Conservation (phyloP, 371 early-diverging fungal genomes). For the Rhizopus microsporus region DNA sequence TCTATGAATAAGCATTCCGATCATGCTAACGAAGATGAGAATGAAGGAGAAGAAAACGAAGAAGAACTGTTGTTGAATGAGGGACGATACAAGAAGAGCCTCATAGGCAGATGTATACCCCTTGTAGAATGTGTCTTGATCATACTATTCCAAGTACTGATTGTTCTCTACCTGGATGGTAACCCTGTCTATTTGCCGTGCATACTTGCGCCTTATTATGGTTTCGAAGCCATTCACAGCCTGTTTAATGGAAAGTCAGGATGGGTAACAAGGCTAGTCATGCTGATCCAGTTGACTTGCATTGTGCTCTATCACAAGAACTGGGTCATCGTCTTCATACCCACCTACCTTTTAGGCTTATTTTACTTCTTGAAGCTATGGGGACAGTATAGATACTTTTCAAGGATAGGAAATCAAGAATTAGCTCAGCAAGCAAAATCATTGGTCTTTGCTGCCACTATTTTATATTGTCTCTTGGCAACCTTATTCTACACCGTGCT, state of each 20-base stretch:
- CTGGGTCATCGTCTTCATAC: constrained; percentile 78
- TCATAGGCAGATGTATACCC: constrained; percentile 10
- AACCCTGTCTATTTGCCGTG: constrained; percentile 22
- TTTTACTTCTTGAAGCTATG: constrained; percentile 54
- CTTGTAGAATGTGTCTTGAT: constrained; percentile 34
- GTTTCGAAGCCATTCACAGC: constrained; percentile 56
- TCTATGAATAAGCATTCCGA: constrained; percentile 2
- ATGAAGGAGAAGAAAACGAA: constrained; percentile 24
- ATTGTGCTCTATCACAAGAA: constrained; percentile 36
- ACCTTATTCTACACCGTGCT: constrained; percentile 68
- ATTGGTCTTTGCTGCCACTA: constrained; percentile 50
- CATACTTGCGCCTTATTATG: constrained; percentile 60
- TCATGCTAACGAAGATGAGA: neutral
- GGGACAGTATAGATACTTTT: constrained; percentile 46
- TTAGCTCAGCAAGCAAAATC: constrained; percentile 55
- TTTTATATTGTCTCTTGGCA: constrained; percentile 53
- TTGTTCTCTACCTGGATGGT: constrained; percentile 48
- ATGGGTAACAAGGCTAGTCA: neutral
- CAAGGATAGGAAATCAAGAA: constrained; percentile 44
- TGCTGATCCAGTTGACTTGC: constrained; percentile 34
- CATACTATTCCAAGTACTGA: constrained; percentile 52
- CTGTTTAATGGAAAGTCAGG: constrained; percentile 17
- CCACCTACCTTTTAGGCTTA: constrained; percentile 68
- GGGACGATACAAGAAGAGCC: neutral
- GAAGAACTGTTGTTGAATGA: constrained; percentile 21